A percentile compares a stretch with the other conserved stretches of the same genome.
phyloP scores from a whole-genome alignment of 1,284 basidiomycete species.

The Bondarzewia mesenterica region DNA sequence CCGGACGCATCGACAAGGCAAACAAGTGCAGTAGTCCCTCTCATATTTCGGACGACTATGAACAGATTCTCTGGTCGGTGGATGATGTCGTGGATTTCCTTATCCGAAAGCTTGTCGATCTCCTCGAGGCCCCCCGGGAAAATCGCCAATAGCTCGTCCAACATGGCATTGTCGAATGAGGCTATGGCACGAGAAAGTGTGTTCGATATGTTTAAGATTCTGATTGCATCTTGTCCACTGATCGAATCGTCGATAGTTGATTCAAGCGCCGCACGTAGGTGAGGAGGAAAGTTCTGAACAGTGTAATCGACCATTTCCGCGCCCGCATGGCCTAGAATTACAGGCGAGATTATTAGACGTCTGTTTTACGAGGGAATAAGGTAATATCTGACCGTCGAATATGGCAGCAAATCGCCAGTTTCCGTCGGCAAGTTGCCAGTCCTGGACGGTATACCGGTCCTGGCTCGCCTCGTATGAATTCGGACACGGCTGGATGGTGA shows the following conservation, averaged over 20 bases:
- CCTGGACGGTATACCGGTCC: constrained; percentile 21
- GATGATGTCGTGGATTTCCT: constrained; percentile 29
- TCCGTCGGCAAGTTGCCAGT: constrained; percentile 16
- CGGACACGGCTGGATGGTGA: constrained; percentile 22
- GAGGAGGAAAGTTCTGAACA: constrained; percentile 12
- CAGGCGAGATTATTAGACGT: neutral
- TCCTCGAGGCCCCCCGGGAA: constrained; percentile 21
- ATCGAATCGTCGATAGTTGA: neutral
- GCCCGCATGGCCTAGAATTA: constrained; percentile 21
- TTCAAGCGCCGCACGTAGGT: constrained; percentile 7
- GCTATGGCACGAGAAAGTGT: neutral
- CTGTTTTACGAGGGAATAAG: neutral
- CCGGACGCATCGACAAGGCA: constrained; percentile 23
- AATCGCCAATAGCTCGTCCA: constrained; percentile 20
- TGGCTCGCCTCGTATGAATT: constrained; percentile 15
- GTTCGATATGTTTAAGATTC: neutral
- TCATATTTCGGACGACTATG: constrained; percentile 25
- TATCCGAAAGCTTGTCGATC: constrained; percentile 23
- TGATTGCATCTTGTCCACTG: neutral
- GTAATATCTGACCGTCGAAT: constrained; percentile 21
- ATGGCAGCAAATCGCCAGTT: constrained; percentile 22
- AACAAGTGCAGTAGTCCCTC: constrained; percentile 28
- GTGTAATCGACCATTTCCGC: constrained; percentile 18
- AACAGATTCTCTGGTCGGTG: constrained; percentile 23
- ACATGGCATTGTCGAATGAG: constrained; percentile 29